These are phyloP conservation scores for Trifolium pratense DNA, from an alignment of 306 rosid genomes.

Conservation along the genomic window DNA sequence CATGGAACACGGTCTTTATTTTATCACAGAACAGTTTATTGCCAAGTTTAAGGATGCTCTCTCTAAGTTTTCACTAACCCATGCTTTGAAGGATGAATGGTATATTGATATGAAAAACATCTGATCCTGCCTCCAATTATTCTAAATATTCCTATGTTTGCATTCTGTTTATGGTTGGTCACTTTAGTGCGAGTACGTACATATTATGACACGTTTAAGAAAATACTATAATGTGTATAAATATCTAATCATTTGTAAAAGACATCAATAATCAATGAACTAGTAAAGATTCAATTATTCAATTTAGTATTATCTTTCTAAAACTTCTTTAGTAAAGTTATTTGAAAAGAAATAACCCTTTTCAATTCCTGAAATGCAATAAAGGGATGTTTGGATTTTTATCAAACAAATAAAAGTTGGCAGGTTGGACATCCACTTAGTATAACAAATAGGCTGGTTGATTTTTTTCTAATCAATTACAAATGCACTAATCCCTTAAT, in stretches of 20 bases:
- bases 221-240: too few species aligned
- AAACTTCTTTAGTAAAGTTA: neutral
- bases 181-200: too few species aligned
- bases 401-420: neutral
- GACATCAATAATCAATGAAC: neutral
- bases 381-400: neutral
- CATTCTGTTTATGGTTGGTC: too few species aligned
- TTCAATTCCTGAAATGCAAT: slow-evolving; percentile 14
- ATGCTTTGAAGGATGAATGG: too few species aligned
- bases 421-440: neutral
- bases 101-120: neutral
- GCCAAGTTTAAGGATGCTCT: neutral
- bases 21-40: too few species aligned
- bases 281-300: neutral
- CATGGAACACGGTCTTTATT: too few species aligned
- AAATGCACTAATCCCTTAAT: neutral
- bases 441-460: neutral
- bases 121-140: neutral
- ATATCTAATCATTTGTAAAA: neutral
- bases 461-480: neutral
- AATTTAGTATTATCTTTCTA: neutral
- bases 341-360: neutral
- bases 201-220: too few species aligned
- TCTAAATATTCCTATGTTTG: neutral
- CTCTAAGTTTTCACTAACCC: too few species aligned